phyloP scores from a whole-genome alignment of 139 green algal species.

The Trebouxia sp. region DNA sequence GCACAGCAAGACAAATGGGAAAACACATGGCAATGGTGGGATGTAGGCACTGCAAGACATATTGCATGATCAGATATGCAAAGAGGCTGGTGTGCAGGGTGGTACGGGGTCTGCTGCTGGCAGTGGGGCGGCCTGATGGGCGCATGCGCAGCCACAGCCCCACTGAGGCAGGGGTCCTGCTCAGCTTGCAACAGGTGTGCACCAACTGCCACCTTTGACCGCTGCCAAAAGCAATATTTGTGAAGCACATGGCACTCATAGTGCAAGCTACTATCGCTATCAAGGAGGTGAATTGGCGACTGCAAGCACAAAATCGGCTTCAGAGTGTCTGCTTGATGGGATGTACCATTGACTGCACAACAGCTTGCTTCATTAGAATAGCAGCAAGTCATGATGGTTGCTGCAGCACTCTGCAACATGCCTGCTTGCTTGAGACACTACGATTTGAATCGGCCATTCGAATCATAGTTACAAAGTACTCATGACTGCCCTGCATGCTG shows the following conservation, averaged over 20 bases:
- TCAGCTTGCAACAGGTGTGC: not conserved
- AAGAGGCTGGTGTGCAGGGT: not conserved
- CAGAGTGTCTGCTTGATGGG: no score
- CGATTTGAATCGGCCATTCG: no score
- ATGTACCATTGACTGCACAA: no score
- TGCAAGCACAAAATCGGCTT: no score
- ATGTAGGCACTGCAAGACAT: not conserved
- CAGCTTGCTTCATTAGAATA: no score
- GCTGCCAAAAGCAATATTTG: not conserved
- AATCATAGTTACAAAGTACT: no score
- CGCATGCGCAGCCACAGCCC: not conserved
- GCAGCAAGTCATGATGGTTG: no score
- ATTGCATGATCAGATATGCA: no score
- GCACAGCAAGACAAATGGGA: not conserved
- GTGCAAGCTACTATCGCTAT: not conserved
- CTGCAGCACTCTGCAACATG: no score
- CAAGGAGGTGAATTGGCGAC: no score
- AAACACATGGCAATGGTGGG: not conserved
- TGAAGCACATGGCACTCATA: not conserved
- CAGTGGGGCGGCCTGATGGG: not conserved
- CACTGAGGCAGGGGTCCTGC: not conserved
- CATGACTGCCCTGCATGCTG: no score
- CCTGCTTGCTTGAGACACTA: no score
- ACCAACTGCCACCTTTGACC: not conserved
- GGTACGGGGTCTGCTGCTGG: not conserved